Evolutionary conservation across 108 stramenopile genomes (phyloP).

Genomic region (Cyclotella atomus): DNA sequence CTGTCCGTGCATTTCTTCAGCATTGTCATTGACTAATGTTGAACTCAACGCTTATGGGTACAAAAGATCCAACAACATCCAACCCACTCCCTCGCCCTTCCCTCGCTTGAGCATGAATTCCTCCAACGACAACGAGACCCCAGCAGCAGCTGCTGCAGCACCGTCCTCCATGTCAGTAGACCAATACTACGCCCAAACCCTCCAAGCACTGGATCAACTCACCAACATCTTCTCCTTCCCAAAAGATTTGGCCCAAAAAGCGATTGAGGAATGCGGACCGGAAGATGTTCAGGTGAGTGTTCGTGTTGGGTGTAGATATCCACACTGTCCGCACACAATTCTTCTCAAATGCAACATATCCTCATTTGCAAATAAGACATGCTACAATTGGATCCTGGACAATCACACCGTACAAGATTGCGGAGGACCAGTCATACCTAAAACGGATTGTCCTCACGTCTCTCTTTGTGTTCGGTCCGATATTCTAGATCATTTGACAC

Average conservation of each 20-base stretch:
- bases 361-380: constrained; percentile 5
- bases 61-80: too few species aligned
- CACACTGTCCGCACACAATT: too few species aligned
- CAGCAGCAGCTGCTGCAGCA: constrained; percentile 1
- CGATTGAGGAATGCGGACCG: constrained; percentile 35
- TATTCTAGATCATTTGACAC: background rate
- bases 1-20: too few species aligned
- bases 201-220: constrained; percentile 28
- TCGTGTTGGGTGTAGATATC: too few species aligned
- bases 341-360: too few species aligned
- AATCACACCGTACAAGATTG: constrained; percentile 50
- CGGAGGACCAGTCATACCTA: constrained; percentile 74
- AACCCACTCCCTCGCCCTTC: too few species aligned
- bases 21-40: too few species aligned
- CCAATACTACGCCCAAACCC: constrained; percentile 27
- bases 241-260: constrained; percentile 4
- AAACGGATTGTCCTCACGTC: constrained; percentile 76
- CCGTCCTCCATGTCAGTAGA: background rate
- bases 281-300: constrained; percentile 32
- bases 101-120: too few species aligned
- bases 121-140: background rate
- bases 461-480: constrained; percentile 12
- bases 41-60: too few species aligned
- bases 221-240: constrained; percentile 30
- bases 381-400: constrained; percentile 82